Conservation (phyloP, 2,329 filamentous ascomycete species). For the Meredithiella fracta region DNA sequence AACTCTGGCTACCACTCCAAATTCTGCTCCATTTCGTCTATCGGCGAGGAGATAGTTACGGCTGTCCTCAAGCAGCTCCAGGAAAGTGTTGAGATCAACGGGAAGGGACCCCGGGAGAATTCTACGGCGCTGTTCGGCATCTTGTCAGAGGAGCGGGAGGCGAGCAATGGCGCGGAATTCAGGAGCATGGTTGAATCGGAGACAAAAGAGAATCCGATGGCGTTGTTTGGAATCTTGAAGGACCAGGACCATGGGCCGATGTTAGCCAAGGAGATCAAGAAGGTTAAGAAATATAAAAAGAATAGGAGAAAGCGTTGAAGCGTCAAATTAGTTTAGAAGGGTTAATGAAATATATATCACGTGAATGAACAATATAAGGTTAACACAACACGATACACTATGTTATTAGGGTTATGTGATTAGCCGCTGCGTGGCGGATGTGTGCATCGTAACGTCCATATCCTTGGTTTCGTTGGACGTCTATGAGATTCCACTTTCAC, state of each 20-base stretch:
- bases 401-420: neutral
- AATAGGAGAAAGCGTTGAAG: constrained; percentile 9
- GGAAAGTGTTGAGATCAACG: neutral
- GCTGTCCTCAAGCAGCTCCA: neutral
- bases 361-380: neutral
- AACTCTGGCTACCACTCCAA: neutral
- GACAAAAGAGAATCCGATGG: neutral
- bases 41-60: neutral
- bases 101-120: neutral
- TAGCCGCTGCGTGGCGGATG: no score
- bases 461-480: neutral
- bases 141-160: neutral
- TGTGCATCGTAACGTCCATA: neutral
- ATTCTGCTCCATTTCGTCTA: neutral
- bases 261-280: constrained; percentile 1
- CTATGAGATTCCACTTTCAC: neutral
- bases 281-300: constrained; percentile 9
- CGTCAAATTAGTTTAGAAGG: neutral
- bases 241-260: neutral
- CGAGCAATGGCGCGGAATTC: neutral
- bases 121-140: constrained; percentile 9
- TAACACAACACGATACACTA: no score
- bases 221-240: constrained; percentile 9
- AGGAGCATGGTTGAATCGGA: neutral
- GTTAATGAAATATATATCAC: neutral